Percentiles rank a stretch among this genome's conserved stretches.
phyloP scores from a whole-genome alignment of 306 rosid genomes.

The Pyrus pyrifolia region DNA sequence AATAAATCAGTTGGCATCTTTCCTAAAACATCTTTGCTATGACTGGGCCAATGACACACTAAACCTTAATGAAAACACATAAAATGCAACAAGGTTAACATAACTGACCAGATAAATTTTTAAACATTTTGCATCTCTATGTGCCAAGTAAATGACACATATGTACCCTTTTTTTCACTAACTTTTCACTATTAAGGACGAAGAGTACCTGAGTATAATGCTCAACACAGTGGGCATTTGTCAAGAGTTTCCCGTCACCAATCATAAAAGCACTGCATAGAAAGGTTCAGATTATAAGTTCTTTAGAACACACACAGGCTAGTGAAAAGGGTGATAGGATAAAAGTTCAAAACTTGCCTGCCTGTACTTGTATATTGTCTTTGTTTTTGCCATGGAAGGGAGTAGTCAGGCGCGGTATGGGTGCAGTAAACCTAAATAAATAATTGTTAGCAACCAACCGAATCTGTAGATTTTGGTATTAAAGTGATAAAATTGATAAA shows the following conservation, averaged over 20 bases:
- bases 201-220: slow-evolving; percentile 78
- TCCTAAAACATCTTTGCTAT: not conserved
- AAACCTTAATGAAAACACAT: not conserved
- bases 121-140: not conserved
- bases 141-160: not conserved
- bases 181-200: not conserved
- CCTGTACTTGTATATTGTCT: slow-evolving; percentile 94
- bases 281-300: not conserved
- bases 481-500: not conserved
- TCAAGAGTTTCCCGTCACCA: slow-evolving; percentile 74
- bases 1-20: slow-evolving; percentile 1
- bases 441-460: not conserved
- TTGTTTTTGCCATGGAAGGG: slow-evolving; percentile 99
- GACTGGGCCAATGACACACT: not conserved
- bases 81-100: slow-evolving; percentile 4
- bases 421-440: slow-evolving; percentile 85
- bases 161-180: not conserved
- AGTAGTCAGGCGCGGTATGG: slow-evolving; percentile 90
- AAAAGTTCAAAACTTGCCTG: slow-evolving; percentile 56
- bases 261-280: slow-evolving; percentile 92
- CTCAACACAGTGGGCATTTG: slow-evolving; percentile 98
- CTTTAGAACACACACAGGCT: not conserved
- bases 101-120: not conserved
- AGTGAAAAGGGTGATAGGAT: not conserved
- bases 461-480: not conserved